These are phyloP conservation scores for Gaertneriomyces sp. DNA, from an alignment of 192 early-diverging fungal species.

Conservation along the genomic window DNA sequence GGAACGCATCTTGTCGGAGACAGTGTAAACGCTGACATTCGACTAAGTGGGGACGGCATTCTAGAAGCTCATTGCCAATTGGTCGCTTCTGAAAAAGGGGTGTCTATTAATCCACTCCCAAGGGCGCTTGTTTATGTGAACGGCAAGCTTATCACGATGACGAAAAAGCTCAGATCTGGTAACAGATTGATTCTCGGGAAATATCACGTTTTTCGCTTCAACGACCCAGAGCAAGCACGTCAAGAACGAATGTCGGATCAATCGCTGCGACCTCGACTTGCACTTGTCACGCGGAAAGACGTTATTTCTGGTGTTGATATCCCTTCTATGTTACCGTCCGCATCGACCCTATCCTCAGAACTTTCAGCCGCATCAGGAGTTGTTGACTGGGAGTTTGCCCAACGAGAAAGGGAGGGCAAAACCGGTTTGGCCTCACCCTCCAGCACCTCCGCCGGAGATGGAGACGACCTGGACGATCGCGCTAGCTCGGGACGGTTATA, in stretches of 20 bases:
- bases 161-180: slow-evolving; percentile 57
- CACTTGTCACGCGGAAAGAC: neutral
- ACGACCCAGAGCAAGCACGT: slow-evolving; percentile 77
- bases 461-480: neutral
- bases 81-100: slow-evolving; percentile 49
- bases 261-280: neutral
- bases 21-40: slow-evolving; percentile 48
- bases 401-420: slow-evolving; percentile 45
- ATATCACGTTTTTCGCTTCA: slow-evolving; percentile 80
- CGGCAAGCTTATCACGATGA: slow-evolving; percentile 54
- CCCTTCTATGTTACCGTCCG: too few relatives aligned
- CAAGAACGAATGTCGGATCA: slow-evolving; percentile 50
- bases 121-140: slow-evolving; percentile 72
- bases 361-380: slow-evolving; percentile 7
- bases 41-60: slow-evolving; percentile 58
- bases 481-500: slow-evolving; percentile 8
- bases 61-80: slow-evolving; percentile 69
- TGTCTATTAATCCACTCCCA: slow-evolving; percentile 59
- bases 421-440: neutral
- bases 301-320: too few relatives aligned
- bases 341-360: neutral
- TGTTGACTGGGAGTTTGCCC: slow-evolving; percentile 76
- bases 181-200: slow-evolving; percentile 77
- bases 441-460: neutral
- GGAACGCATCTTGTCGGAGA: slow-evolving; percentile 68